phyloP scores from a whole-genome alignment of 2,329 filamentous ascomycete species.

The Penicillium sp. region DNA sequence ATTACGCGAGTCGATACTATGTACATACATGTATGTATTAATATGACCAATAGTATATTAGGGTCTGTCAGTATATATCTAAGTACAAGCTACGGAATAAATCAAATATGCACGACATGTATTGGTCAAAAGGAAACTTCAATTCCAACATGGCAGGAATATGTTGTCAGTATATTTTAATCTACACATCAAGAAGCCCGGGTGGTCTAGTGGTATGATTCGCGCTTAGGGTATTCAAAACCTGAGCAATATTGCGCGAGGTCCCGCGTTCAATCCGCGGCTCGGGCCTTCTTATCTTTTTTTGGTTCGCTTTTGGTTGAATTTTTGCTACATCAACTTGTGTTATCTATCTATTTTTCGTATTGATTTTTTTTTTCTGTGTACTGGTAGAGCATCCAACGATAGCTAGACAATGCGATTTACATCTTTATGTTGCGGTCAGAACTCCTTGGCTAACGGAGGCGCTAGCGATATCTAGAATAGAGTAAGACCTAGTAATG shows the following conservation, averaged over 20 bases:
- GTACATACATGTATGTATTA: no score
- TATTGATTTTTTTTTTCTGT: no score
- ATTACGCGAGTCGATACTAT: not conserved
- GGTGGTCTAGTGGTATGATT: conserved; percentile 29
- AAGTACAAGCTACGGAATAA: no score
- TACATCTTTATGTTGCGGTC: not conserved
- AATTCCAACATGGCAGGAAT: no score
- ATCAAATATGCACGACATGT: not conserved
- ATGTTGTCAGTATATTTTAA: not conserved
- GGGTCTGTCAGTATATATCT: no score
- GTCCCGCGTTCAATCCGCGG: conserved; percentile 23
- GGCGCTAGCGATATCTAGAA: not conserved
- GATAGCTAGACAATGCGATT: not conserved
- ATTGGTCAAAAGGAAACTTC: no score
- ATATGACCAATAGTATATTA: not conserved
- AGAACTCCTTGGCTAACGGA: not conserved
- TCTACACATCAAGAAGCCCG: conserved; percentile 9
- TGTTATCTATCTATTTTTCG: no score
- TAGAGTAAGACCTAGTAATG: no score
- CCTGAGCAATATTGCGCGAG: conserved; percentile 26
- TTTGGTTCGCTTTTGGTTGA: conserved; percentile 3
- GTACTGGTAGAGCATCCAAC: not conserved
- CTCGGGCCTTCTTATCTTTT: conserved; percentile 18
- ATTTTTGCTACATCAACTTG: no score
- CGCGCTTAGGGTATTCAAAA: conserved; percentile 20